A percentile compares a stretch with the other conserved stretches of the same genome.
phyloP scores from a whole-genome alignment of 2,329 filamentous ascomycete species.

The Fusarium proliferatum region DNA sequence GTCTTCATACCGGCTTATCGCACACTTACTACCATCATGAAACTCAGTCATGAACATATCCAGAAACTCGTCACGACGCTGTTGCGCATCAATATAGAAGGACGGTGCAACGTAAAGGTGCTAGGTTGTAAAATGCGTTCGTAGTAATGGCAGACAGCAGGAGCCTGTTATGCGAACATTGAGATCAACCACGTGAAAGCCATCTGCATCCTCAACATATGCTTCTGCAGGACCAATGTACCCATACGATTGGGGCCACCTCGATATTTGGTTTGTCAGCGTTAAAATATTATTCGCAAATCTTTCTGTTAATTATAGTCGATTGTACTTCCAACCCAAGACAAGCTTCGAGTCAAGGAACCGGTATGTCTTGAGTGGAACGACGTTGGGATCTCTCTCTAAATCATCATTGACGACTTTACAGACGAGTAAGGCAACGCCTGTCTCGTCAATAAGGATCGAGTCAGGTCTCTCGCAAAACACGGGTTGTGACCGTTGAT shows the following conservation, averaged over 20 bases:
- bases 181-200: conserved; percentile 48
- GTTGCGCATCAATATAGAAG: conserved; percentile 44
- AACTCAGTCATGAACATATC: conserved; percentile 41
- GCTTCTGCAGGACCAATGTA: conserved; percentile 51
- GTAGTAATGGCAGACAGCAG: conserved; percentile 46
- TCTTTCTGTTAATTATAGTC: conserved; percentile 46
- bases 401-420: conserved; percentile 45
- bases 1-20: conserved; percentile 51
- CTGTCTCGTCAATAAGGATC: conserved; percentile 37
- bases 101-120: conserved; percentile 44
- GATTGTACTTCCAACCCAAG: conserved; percentile 51
- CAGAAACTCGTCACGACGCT: conserved; percentile 43
- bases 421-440: conserved; percentile 44
- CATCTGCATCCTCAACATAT: conserved; percentile 46
- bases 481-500: conserved; percentile 48
- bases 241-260: conserved; percentile 44
- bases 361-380: conserved; percentile 49
- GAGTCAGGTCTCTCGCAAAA: conserved; percentile 47
- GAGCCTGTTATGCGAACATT: conserved; percentile 51
- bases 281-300: conserved; percentile 45
- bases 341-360: conserved; percentile 52
- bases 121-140: conserved; percentile 44
- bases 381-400: conserved; percentile 43
- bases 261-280: conserved; percentile 38
- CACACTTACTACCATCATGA: conserved; percentile 43